phyloP scores from a whole-genome alignment of 2,329 filamentous ascomycete species.

The Ophiognomonia clavigignenti-juglandacearum region DNA sequence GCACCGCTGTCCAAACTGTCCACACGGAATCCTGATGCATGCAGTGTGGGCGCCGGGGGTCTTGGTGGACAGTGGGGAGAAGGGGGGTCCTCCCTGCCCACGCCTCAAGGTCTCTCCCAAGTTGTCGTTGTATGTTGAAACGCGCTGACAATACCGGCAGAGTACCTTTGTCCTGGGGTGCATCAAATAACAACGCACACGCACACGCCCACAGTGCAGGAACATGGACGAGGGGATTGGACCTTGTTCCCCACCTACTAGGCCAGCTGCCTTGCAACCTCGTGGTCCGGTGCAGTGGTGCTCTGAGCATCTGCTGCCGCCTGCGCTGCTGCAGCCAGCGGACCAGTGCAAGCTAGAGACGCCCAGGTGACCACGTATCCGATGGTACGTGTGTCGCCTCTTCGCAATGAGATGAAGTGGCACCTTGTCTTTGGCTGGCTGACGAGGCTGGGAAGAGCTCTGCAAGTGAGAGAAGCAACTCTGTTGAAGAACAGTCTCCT shows the following conservation, averaged over 20 bases:
- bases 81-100: no score
- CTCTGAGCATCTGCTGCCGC: neutral
- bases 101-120: neutral
- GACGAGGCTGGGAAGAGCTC: neutral
- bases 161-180: no score
- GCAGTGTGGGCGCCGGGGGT: no score
- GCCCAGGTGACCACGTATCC: conserved; percentile 7
- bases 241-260: neutral
- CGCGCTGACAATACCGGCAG: no score
- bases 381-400: neutral
- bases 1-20: neutral
- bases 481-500: no score
- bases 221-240: conserved; percentile 1
- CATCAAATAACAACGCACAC: neutral
- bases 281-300: conserved; percentile 9
- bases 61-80: no score
- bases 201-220: neutral
- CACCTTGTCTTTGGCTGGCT: neutral
- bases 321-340: neutral
- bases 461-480: no score
- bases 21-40: neutral
- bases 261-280: conserved; percentile 5
- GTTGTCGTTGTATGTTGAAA: no score
- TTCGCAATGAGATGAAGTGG: neutral
- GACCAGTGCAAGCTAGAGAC: neutral